Base-by-base conservation (phyloP, 257 asterid genomes). In the Rauvolfia tetraphylla region DNA sequence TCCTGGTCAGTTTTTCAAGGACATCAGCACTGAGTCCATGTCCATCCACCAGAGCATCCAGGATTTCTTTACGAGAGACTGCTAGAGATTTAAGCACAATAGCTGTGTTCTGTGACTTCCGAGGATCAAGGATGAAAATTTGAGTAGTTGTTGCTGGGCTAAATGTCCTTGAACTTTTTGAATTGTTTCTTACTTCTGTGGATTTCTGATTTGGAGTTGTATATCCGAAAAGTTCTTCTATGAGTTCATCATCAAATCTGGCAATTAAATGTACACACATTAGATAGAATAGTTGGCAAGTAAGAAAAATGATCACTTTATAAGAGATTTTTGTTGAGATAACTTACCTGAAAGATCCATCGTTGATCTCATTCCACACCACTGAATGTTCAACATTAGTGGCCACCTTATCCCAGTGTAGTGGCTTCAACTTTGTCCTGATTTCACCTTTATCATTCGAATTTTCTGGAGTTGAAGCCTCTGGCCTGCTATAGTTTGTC, bases 351-450 rank as follows among this genome's bases (percentile, higher is more conserved):
- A 91, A 90, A 77, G 97, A 93, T 49, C 98, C 97, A 69, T 89
- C 86, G 17, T 75, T 86, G 84, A 92, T 88, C 75, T 93, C 94
- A 56, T 91, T 83, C 98, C 98, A 93, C 61, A 93, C 96, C 94
- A 92, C 84, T 14, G 98, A 93, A 83, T 93, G 92, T 71, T 92
- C 96, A 51, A 82, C 86, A 80, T 89, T 87, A 23, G 94, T 87
- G 20, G 74, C 71, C 38, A 93, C 97, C 79, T 93, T 93, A n/a
- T 93, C 97, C 97, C 98, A 93, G 76, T 93, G 96, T 57, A 93
- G 61, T 13, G 97, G 96, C 87, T 87, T 93, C 68, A 93, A 82
- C 69, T 89, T 93, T 74, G 68, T 76, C 66, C 74, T 83, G n/a
- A 12, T 81, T 68, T 71, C 86, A 17, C 79, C 81, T 41, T 31